Base-by-base conservation (phyloP, 2,329 filamentous ascomycete species). In the Ceratocystis harringtonii region DNA sequence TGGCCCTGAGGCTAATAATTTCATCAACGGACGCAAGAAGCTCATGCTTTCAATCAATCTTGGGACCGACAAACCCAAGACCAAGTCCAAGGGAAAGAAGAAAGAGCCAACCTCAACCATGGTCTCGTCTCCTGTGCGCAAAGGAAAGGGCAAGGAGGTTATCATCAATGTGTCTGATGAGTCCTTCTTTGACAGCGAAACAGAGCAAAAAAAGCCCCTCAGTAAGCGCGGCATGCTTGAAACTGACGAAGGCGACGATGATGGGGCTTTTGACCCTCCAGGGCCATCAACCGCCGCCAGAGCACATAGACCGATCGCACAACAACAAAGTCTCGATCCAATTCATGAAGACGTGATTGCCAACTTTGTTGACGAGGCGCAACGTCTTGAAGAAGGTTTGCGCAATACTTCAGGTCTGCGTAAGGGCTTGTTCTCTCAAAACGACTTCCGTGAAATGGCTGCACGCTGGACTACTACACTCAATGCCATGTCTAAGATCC, bases 371-470 rank as follows among this genome's bases (percentile, higher is more conserved):
- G 72, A 75, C 0, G 79, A 83, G 58, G 89, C 87, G 0, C 84
- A 82, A 70, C 74, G 74, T 22, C 65, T 84, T 17, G 84, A 87
- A 69, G 82, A 85, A 70, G 76, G 79, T 1, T 77, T 92, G 28
- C 81, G 86, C 70, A 82, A 84, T 68, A 77, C 78, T 28, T 82
- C 82, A 62, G 77, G 78, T 3, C 74, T 87, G 41, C 80, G 82
- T 7, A 77, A 78, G 25, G 79, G 81, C 3, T 76, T 86, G 0
- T 94, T 94, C 72, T 85, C 84, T 0, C 86, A 90, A 68, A 79
- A 78, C 25, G 79, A 89, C 15, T 80, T 91, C 62, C 83, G 85
- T 44, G 81, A 87, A 69, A 92, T 94, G 87, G 86, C 83, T 12
- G 83, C 90, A 62, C 75, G 78, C 43, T 87, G 88, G 78, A 88